Percentiles rank a stretch among this genome's conserved stretches.
These are phyloP conservation scores for Lodderomyces metapsilosis DNA, from an alignment of 1,139 yeast species.

Conservation along the genomic window DNA sequence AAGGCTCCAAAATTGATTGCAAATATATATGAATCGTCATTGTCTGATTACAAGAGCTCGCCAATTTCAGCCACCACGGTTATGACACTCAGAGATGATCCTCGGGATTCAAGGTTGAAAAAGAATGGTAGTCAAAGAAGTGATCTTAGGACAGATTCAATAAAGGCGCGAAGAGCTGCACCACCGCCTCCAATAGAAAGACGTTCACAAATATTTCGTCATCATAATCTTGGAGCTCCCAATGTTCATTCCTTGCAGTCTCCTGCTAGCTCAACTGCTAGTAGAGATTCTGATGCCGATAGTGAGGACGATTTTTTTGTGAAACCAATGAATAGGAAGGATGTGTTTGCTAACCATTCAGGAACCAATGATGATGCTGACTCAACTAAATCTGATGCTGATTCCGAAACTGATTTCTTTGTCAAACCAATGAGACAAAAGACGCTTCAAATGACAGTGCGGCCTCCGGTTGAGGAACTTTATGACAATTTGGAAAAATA, in stretches of 20 bases:
- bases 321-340: slow-evolving; percentile 33
- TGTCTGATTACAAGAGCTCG: slow-evolving; percentile 31
- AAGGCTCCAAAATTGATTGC: slow-evolving; percentile 45
- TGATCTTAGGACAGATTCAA: slow-evolving; percentile 11
- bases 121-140: slow-evolving; percentile 7
- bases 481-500: slow-evolving; percentile 88
- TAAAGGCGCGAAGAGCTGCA: slow-evolving; percentile 68
- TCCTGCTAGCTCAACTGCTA: neutral
- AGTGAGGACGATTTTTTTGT: slow-evolving; percentile 57
- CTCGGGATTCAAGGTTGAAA: neutral
- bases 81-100: slow-evolving; percentile 30
- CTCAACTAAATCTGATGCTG: slow-evolving; percentile 12
- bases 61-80: slow-evolving; percentile 43
- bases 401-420: slow-evolving; percentile 24
- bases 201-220: slow-evolving; percentile 15
- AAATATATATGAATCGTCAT: slow-evolving; percentile 44
- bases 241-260: neutral
- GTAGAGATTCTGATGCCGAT: slow-evolving; percentile 6
- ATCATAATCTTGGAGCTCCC: slow-evolving; percentile 6
- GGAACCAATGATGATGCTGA: neutral
- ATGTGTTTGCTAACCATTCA: slow-evolving; percentile 1
- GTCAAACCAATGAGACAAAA: slow-evolving; percentile 23
- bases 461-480: slow-evolving; percentile 94
- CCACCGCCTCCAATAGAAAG: slow-evolving; percentile 62
- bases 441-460: slow-evolving; percentile 41